Base-by-base conservation (phyloP, 148 eudicot species). In the Camellia granthamiana region DNA sequence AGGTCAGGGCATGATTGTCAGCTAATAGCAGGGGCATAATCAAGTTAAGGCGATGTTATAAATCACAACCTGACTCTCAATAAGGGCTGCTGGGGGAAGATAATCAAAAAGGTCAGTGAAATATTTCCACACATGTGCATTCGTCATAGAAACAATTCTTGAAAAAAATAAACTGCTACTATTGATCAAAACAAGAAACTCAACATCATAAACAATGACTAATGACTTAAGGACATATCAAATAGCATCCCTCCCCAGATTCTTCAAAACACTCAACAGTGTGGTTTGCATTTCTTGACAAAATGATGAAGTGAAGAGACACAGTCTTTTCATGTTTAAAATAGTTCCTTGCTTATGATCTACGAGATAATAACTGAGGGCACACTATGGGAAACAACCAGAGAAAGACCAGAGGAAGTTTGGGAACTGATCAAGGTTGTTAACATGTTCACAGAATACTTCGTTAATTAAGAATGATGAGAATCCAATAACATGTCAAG, bases 91-190 rank as follows among this genome's bases (percentile, higher is more conserved):
- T 78, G 92, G 90, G 77, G 97, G 97, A 69, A 92, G 87, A 84
- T 94, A 92, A 85, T 94, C 97, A 78, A 94, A 94, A 73, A 94
- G 92, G 84, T 94, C 98, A 68, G 98, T 94, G 74, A 92, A 94
- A 84, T 87, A 89, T 88, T 92, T 94, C 98, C 98, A 94, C 75
- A 92, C 94, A 78, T 94, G 92, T 18, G 98, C 98, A 87, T 86
- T 94, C 98, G 82, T 94, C 98, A 87, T 94, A 94, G 73, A 92
- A 94, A 16, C 98, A 97, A 83, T 92, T 92, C 79, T 97, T 94
- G 93, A 44, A 3, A 16, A 16, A 46, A 63, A 51, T 43, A 58
- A 69, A 75, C 13, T 12, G 14, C 14, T 55, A 9, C 11, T 55
- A 55, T 55, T 55, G 14, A 55, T 55, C 12, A 55, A 8, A 55